Conservation (phyloP, 495 filamentous ascomycete genomes). For the Extremus antarcticus region DNA sequence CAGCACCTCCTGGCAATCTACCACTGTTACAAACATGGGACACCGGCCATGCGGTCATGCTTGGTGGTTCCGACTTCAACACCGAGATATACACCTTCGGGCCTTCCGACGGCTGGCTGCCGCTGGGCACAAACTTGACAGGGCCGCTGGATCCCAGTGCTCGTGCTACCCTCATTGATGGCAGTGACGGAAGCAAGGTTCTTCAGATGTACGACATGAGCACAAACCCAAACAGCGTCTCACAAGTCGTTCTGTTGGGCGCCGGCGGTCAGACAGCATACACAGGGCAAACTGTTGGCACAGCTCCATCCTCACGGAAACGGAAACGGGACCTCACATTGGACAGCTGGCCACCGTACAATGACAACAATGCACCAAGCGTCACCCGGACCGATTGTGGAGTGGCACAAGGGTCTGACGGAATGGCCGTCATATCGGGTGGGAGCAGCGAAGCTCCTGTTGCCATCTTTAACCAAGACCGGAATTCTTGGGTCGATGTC, state of each 20-base stretch:
- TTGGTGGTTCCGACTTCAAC: constrained; percentile 63
- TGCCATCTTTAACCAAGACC: constrained; percentile 67
- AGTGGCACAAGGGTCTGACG: constrained; percentile 46
- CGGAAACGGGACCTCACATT: constrained; percentile 41
- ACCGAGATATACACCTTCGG: constrained; percentile 56
- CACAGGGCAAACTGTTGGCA: constrained; percentile 30
- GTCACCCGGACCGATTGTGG: constrained; percentile 47
- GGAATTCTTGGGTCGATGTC: constrained; percentile 74
- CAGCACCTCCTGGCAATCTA: constrained; percentile 49
- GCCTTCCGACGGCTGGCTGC: constrained; percentile 47
- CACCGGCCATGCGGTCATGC: constrained; percentile 54
- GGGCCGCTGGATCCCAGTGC: constrained; percentile 42
- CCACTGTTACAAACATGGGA: constrained; percentile 76
- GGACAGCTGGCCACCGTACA: constrained; percentile 66
- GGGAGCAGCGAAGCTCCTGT: constrained; percentile 56
- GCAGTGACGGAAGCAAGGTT: constrained; percentile 71
- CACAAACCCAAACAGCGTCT: constrained; percentile 65
- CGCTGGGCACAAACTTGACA: constrained; percentile 51
- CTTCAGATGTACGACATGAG: constrained; percentile 71
- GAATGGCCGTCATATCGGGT: constrained; percentile 64
- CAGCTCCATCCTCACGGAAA: constrained; percentile 25
- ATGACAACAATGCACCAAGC: constrained; percentile 57
- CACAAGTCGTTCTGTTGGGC: constrained; percentile 49
- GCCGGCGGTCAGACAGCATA: constrained; percentile 34
- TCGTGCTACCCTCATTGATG: constrained; percentile 53